Evolutionary conservation across 2,329 filamentous ascomycete genomes (phyloP), one percentile per base, ranked within the genome.

Genomic region (Magnaporthiopsis incrustans): DNA sequence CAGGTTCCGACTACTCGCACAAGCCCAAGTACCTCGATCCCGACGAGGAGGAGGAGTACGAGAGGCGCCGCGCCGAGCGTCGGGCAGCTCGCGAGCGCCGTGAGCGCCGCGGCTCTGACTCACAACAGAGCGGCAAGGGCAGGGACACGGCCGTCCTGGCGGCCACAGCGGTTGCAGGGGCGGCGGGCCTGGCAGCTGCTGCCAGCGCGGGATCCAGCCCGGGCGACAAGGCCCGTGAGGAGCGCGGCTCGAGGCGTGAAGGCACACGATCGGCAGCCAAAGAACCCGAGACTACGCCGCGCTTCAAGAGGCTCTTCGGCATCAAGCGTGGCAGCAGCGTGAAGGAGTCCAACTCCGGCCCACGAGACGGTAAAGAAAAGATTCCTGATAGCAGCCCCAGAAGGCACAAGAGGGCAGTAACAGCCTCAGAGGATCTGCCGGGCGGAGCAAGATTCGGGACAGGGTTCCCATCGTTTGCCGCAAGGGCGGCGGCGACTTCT

Each of bases 21-120:
- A 67, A 74, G 76, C n/a, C 76, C 22, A 73, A 68, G 59, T 75
- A 76, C 57, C 77, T 80, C 64, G 81, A 78, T 3, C 73, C 76
- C 2, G 80, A 83, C 66, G 80, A 84, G 68, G 80, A 82, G 65
- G 79, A 76, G 22, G 79, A 77, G 2, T 79, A 82, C 63, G 82
- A 85, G 1, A 78, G 71, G 67, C 77, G 78, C 65, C 83, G 79
- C 70, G 78, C 77, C 62, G 81, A 83, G 67, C 78, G 79, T 33
- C 78, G 74, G 58, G 72, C 72, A 22, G 70, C 70, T 18, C 73
- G 72, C 57, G 72, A 76, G 50, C 71, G 68, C 64, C 70, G 73
- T 57, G 69, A 69, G 64, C 70, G 72, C 44, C 69, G 67, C 44
- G 75, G 76, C 53, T 67, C 64, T 15, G 67, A 67, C 44, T 60